A percentile compares a stretch with the other conserved stretches of the same genome.
phyloP scores from a whole-genome alignment of 75 land plant genomes.

The Adiantum capillusveneris region DNA sequence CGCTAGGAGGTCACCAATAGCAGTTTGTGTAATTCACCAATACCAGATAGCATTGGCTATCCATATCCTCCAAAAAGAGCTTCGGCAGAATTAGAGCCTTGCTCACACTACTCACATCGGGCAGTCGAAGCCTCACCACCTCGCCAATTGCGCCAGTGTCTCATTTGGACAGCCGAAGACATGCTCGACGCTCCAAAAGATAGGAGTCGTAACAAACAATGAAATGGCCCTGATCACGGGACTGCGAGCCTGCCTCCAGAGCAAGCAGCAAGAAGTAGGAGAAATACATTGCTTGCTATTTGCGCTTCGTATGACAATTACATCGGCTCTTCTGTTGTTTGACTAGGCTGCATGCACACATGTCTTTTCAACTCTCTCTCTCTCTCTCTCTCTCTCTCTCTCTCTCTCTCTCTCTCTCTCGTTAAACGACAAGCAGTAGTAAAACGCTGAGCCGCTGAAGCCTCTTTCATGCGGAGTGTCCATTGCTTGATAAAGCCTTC shows the following conservation, averaged over 20 bases:
- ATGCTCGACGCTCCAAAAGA: conserved; percentile 10
- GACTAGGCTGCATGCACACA: no score
- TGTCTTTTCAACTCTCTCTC: no score
- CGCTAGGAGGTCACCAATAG: conserved; percentile 43
- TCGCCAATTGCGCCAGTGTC: not conserved
- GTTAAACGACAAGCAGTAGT: no score
- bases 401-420: no score
- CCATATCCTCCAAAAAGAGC: conserved; percentile 12
- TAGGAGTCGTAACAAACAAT: conserved; percentile 11
- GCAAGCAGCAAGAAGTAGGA: conserved; percentile 32
- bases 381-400: no score
- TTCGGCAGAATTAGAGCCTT: conserved; percentile 14
- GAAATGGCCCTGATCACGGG: conserved; percentile 17
- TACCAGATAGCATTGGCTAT: conserved; percentile 15
- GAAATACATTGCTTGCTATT: no score
- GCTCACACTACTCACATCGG: conserved; percentile 3
- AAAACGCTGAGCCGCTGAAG: no score
- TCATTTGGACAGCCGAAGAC: not conserved
- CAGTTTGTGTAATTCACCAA: conserved; percentile 19
- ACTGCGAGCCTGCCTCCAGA: conserved; percentile 24
- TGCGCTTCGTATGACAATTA: no score
- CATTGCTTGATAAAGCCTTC: no score
- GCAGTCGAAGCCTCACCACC: conserved; percentile 2
- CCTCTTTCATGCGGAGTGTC: no score
- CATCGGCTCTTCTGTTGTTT: no score